Evolutionary conservation across 139 green algal genomes (phyloP), one percentile per base, ranked within the genome.

Genomic region (Picochlorum sp.): DNA sequence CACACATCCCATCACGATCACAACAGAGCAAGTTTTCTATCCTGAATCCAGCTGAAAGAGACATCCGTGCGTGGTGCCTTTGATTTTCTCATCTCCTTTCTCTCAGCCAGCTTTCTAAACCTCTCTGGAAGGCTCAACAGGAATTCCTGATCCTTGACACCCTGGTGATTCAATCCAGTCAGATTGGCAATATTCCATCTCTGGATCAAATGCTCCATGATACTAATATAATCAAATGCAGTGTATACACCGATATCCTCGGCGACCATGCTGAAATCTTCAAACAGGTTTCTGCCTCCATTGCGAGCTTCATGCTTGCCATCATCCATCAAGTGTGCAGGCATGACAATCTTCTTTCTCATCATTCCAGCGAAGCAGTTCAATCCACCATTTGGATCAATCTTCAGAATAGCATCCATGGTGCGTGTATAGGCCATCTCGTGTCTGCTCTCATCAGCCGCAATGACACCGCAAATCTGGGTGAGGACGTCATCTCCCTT

Each of bases 341-440:
- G 90, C 94, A 99, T 99, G 11, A 95, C 86, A 66, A 99, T 98
- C 82, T 96, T 86, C 82, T 98, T 98, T 44, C 70, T 75, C 90
- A 99, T 98, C 94, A 99, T 99, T 82, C 97, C 93, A 7, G 79
- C 86, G 71, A 97, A 98, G 3, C 83, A 88, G 9, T 95, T 50
- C 79, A 96, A 89, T 20, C 89, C 77, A 61, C 89, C 88, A 58
- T 85, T 70, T 38, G 87, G 88, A 71, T 99, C 94, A 26, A 47
- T 54, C 60, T 87, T 78, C 60, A 96, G 92, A 47, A 99, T 63
- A 49, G 84, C 79, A 37, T 96, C 83, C 50, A 97, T 83, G 68
- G 97, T 95, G 62, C 86, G 76, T 2, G 65, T 81, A 85, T 98
- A 98, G 28, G 92, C 94, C 4, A 85, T 82, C 79, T 99, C 94